Percentiles rank a stretch among this genome's conserved stretches.
Evolutionary conservation across 2,329 filamentous ascomycete species (phyloP).

Genomic region (Coniella lustricola): DNA sequence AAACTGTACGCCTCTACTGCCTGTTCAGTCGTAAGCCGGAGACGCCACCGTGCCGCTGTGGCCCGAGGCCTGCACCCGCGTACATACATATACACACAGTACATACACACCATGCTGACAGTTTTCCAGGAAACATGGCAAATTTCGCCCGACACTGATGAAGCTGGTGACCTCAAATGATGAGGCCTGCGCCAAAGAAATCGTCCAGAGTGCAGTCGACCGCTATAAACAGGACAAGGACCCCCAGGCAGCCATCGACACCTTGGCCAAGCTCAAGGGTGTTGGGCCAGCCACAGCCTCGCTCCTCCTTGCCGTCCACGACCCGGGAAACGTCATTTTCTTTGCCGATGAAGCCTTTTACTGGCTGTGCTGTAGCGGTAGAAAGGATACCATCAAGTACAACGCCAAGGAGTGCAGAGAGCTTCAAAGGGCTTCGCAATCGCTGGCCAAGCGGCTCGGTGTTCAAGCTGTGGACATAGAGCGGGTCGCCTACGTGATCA

Average conservation of each 20-base stretch:
- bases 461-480: slow-evolving; percentile 58
- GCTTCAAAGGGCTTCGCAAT: slow-evolving; percentile 39
- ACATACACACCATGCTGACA: background rate
- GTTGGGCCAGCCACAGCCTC: slow-evolving; percentile 76
- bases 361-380: slow-evolving; percentile 56
- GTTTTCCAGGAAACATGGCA: slow-evolving; percentile 47
- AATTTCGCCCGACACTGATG: slow-evolving; percentile 54
- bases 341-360: slow-evolving; percentile 75
- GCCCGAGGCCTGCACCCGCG: background rate
- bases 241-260: slow-evolving; percentile 38
- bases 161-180: slow-evolving; percentile 57
- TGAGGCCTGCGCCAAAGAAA: slow-evolving; percentile 34
- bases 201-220: slow-evolving; percentile 45
- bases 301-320: slow-evolving; percentile 60
- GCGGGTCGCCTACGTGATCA: slow-evolving; percentile 63
- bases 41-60: background rate
- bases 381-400: slow-evolving; percentile 57
- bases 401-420: slow-evolving; percentile 58
- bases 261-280: slow-evolving; percentile 57
- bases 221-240: slow-evolving; percentile 33
- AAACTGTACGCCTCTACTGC: slow-evolving; percentile 50
- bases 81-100: no score
- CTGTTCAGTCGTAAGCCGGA: background rate
- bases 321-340: slow-evolving; percentile 56
- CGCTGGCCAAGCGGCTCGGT: slow-evolving; percentile 40